phyloP scores from a whole-genome alignment of 345 rosid species.

The Draba incana region DNA sequence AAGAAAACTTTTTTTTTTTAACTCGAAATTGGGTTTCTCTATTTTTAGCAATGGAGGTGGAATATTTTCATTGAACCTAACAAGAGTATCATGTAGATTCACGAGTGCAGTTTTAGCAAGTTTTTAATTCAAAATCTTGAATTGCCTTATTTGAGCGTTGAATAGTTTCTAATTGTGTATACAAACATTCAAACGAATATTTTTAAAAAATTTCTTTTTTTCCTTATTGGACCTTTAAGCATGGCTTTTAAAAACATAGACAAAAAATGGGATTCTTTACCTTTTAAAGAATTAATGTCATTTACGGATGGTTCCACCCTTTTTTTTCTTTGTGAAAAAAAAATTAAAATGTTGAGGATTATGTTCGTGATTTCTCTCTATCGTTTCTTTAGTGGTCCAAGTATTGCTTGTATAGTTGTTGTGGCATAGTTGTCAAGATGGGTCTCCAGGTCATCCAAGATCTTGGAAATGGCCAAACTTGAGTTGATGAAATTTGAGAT shows the following conservation, averaged over 20 bases:
- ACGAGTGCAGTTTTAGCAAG: constrained; percentile 35
- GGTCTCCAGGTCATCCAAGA: no score
- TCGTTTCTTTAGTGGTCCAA: no score
- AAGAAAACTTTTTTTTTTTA: neutral
- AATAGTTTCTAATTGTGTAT: constrained; percentile 34
- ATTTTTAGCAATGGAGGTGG: constrained; percentile 18
- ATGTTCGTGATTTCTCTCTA: neutral
- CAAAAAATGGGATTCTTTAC: constrained; percentile 18
- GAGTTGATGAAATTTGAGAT: no score
- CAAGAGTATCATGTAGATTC: constrained; percentile 27
- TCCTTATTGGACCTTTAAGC: neutral
- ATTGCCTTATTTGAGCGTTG: constrained; percentile 29
- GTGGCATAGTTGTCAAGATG: no score
- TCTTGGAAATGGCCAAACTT: no score
- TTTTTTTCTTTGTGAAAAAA: neutral
- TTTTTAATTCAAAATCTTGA: constrained; percentile 37
- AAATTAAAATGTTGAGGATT: neutral
- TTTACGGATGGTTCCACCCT: neutral
- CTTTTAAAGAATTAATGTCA: constrained; percentile 4
- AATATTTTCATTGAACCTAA: constrained; percentile 33
- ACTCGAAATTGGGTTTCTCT: constrained; percentile 13
- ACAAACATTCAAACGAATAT: constrained; percentile 24
- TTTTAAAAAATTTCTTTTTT: neutral
- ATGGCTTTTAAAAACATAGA: neutral
- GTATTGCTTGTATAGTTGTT: no score